These are phyloP conservation scores for Pichia sp. DNA, from an alignment of 1,139 yeast species.

Conservation along the genomic window DNA sequence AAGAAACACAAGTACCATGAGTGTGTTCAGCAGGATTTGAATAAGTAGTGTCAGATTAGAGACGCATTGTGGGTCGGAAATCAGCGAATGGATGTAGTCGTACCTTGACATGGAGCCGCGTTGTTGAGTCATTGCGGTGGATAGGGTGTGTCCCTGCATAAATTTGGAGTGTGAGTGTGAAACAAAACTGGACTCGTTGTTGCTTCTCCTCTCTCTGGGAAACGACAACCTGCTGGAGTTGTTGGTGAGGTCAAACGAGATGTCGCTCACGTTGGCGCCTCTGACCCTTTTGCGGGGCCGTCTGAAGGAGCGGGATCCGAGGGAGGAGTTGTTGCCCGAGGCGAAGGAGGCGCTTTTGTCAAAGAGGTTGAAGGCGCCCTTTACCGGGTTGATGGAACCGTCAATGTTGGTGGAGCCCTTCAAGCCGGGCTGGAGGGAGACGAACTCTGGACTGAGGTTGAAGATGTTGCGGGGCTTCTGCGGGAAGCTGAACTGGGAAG, in stretches of 20 bases:
- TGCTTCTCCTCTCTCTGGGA: constrained; percentile 10
- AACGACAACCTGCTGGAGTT: not conserved
- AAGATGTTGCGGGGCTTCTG: constrained; percentile 10
- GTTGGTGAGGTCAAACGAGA: not conserved
- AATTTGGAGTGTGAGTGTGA: constrained; percentile 5
- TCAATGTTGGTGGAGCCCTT: constrained; percentile 24
- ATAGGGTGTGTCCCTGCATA: not conserved
- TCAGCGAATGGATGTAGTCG: constrained; percentile 13
- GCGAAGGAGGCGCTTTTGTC: constrained; percentile 37
- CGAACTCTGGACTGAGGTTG: constrained; percentile 22
- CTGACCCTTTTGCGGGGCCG: constrained; percentile 14
- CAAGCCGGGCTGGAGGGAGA: constrained; percentile 36
- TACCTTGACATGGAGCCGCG: not conserved
- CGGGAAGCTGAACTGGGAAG: constrained; percentile 8
- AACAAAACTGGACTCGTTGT: constrained; percentile 12
- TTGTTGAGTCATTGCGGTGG: not conserved
- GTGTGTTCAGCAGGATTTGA: constrained; percentile 63
- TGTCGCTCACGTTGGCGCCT: not conserved
- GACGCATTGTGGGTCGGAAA: constrained; percentile 54
- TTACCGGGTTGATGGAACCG: constrained; percentile 38
- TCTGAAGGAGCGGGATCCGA: constrained; percentile 19
- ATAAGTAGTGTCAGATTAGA: constrained; percentile 65
- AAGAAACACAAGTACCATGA: constrained; percentile 48
- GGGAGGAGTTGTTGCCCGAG: constrained; percentile 12
- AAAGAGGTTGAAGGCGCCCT: constrained; percentile 42